A percentile compares a stretch with the other conserved stretches of the same genome.
Evolutionary conservation across 106 monocot species (phyloP).

Genomic region (Cymbidium sinense): DNA sequence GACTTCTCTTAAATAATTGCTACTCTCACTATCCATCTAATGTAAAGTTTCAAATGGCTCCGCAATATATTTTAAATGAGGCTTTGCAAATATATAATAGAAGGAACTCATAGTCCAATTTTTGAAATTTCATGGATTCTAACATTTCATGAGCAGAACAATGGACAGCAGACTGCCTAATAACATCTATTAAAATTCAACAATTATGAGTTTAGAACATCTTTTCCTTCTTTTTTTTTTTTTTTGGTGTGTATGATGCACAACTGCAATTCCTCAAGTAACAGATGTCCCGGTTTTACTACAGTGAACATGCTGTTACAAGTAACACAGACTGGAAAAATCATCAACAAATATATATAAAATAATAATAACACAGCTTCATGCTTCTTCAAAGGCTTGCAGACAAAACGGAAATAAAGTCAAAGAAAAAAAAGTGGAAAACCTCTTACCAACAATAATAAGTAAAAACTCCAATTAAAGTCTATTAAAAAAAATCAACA

Average conservation of each 20-base stretch:
- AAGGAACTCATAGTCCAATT: not conserved
- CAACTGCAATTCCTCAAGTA: too few species aligned
- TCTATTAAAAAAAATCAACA: conserved; percentile 4
- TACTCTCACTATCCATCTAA: not conserved
- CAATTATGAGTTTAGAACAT: not conserved
- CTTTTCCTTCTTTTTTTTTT: too few species aligned
- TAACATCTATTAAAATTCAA: not conserved
- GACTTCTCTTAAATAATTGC: not conserved
- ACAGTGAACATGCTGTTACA: too few species aligned
- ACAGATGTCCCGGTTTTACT: too few species aligned
- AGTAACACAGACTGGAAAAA: too few species aligned
- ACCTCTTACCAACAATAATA: not conserved
- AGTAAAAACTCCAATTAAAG: not conserved
- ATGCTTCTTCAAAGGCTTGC: not conserved
- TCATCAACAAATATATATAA: too few species aligned
- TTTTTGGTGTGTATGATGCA: too few species aligned
- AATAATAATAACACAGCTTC: too few species aligned
- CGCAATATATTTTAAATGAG: not conserved
- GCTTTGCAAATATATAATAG: not conserved
- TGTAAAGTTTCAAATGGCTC: not conserved
- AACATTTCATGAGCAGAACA: not conserved
- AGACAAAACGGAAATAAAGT: not conserved
- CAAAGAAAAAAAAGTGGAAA: not conserved
- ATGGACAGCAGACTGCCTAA: not conserved
- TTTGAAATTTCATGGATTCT: not conserved